Evolutionary conservation across 257 asterid genomes (phyloP).

Genomic region (Solanum neorickii): DNA sequence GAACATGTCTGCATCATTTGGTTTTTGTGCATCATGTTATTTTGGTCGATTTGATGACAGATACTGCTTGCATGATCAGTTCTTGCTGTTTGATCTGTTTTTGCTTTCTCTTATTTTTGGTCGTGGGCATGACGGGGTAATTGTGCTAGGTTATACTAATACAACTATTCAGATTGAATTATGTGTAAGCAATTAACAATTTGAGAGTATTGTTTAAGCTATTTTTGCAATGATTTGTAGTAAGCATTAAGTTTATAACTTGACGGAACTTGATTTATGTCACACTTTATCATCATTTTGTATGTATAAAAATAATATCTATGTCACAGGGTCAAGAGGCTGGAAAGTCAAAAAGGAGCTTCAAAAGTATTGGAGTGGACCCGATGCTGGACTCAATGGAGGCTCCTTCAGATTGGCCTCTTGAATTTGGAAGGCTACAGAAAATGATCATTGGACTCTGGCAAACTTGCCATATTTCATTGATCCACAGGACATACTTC

Average conservation of each 20-base stretch:
- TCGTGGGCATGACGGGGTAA: background rate
- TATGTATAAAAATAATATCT: background rate
- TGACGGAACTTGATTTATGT: background rate
- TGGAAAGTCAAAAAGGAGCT: constrained; percentile 11
- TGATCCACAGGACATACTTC: constrained; percentile 44
- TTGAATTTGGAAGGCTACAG: constrained; percentile 28
- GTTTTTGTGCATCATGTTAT: background rate
- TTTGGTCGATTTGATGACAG: background rate
- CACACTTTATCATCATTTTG: background rate
- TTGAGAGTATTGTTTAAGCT: background rate
- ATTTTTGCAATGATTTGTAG: background rate
- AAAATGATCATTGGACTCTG: constrained; percentile 29
- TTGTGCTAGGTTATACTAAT: background rate
- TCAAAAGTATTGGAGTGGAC: constrained; percentile 23
- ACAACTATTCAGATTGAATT: background rate
- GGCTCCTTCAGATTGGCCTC: constrained; percentile 27
- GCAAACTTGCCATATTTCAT: constrained; percentile 37
- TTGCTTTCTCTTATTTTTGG: background rate
- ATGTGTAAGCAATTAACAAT: background rate
- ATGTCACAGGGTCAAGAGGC: constrained; percentile 14
- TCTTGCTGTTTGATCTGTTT: background rate
- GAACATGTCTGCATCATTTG: background rate
- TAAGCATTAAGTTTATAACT: background rate
- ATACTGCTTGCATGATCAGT: background rate
- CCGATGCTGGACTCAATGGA: constrained; percentile 16